phyloP scores from a whole-genome alignment of 805 yeast genomes.

The Lipomyces starkeyi region DNA sequence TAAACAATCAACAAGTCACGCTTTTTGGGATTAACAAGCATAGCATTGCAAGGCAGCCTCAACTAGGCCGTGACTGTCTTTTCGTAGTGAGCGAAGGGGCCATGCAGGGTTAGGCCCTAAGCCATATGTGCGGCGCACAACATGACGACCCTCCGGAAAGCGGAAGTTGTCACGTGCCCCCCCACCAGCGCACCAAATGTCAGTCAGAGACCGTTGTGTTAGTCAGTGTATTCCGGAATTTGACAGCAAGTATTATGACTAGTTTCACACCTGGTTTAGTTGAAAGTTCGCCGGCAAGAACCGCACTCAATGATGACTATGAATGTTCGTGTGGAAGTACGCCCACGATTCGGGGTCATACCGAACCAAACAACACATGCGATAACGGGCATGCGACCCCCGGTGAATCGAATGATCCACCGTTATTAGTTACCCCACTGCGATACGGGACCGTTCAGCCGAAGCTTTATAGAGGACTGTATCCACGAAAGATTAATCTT shows the following conservation, averaged over 20 bases:
- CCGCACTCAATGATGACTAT: not conserved
- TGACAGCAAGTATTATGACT: not conserved
- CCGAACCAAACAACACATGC: not conserved
- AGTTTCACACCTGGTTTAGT: not conserved
- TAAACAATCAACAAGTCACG: not conserved
- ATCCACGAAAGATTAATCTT: conserved; percentile 77
- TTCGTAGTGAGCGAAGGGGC: too few species aligned
- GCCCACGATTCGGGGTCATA: not conserved
- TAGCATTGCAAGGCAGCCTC: too few species aligned
- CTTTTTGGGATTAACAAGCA: too few species aligned
- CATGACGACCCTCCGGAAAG: too few species aligned
- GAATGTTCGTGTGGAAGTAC: not conserved
- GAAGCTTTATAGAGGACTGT: conserved; percentile 79
- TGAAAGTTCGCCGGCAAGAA: not conserved
- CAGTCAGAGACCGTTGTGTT: too few species aligned
- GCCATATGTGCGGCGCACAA: too few species aligned
- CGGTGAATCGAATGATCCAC: conserved; percentile 18
- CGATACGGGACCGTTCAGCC: conserved; percentile 75
- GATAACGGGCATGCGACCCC: not conserved
- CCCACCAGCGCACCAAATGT: too few species aligned
- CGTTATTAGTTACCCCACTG: conserved; percentile 62
- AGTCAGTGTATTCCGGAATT: not conserved
- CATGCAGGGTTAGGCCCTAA: too few species aligned
- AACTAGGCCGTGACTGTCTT: too few species aligned
- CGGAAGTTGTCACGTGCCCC: too few species aligned